phyloP scores from a whole-genome alignment of 2,329 filamentous ascomycete species.

The Alternaria atra region DNA sequence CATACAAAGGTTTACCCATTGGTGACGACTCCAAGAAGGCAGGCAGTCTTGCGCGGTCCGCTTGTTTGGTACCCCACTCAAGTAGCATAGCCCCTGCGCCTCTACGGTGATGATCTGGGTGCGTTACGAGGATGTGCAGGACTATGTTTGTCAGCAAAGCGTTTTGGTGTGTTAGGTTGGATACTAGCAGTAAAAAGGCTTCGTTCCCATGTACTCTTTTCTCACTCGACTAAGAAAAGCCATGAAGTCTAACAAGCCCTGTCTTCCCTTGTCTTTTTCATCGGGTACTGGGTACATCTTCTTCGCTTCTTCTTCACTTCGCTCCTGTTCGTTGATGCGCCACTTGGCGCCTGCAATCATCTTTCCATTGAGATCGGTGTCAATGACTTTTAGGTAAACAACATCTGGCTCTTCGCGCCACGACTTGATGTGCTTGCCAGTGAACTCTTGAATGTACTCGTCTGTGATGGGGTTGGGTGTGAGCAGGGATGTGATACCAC shows the following conservation, averaged over 20 bases:
- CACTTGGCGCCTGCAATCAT: slow-evolving; percentile 50
- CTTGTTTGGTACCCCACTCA: slow-evolving; percentile 51
- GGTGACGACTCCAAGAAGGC: slow-evolving; percentile 54
- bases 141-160: slow-evolving; percentile 27
- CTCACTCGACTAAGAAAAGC: slow-evolving; percentile 36
- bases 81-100: slow-evolving; percentile 54
- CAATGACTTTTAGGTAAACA: slow-evolving; percentile 44
- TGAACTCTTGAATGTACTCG: slow-evolving; percentile 25
- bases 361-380: slow-evolving; percentile 42
- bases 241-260: slow-evolving; percentile 41
- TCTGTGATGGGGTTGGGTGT: slow-evolving; percentile 28
- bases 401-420: slow-evolving; percentile 37
- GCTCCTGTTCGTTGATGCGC: slow-evolving; percentile 46
- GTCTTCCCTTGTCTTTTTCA: slow-evolving; percentile 34
- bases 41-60: slow-evolving; percentile 53
- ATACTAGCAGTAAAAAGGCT: slow-evolving; percentile 47
- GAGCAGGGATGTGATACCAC: slow-evolving; percentile 39
- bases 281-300: slow-evolving; percentile 39
- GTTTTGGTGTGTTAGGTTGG: not conserved
- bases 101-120: slow-evolving; percentile 53
- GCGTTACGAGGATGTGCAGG: slow-evolving; percentile 44
- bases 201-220: slow-evolving; percentile 44
- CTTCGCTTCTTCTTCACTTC: slow-evolving; percentile 44
- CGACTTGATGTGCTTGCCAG: slow-evolving; percentile 40
- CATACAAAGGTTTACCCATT: slow-evolving; percentile 54